Evolutionary conservation across 441 rosid genomes (phyloP).

Genomic region (Geranium incanum): DNA sequence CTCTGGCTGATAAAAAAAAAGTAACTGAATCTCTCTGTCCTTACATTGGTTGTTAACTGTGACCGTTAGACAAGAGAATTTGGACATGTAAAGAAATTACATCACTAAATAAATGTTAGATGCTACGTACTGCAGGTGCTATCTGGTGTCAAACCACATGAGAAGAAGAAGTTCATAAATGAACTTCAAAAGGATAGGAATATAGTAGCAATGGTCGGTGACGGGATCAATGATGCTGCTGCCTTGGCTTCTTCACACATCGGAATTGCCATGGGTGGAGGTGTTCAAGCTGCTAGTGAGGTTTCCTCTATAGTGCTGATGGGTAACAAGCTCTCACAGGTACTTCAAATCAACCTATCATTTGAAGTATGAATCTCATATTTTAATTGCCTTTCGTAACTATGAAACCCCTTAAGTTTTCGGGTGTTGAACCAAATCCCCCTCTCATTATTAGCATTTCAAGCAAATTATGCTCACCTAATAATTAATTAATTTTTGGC

Average conservation of each 20-base stretch:
- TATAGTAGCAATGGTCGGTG: conserved; percentile 91
- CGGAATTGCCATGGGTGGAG: conserved; percentile 93
- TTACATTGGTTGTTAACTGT: neutral
- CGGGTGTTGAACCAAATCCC: neutral
- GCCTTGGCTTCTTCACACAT: conserved; percentile 84
- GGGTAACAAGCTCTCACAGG: conserved; percentile 91
- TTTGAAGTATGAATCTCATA: neutral
- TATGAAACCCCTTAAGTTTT: neutral
- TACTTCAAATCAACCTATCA: conserved; percentile 18
- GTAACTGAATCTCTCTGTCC: neutral
- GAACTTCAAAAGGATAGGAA: conserved; percentile 65
- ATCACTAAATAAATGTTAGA: neutral
- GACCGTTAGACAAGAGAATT: neutral
- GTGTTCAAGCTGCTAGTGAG: conserved; percentile 95
- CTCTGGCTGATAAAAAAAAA: too few species aligned
- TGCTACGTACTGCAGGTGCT: conserved; percentile 46
- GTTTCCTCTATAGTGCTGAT: conserved; percentile 86
- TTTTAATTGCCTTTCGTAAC: neutral
- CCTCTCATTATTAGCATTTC: neutral
- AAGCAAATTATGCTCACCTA: neutral
- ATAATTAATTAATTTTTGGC: neutral
- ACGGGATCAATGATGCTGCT: conserved; percentile 96
- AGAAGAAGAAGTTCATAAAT: conserved; percentile 61
- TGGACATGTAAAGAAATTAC: neutral
- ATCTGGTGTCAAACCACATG: conserved; percentile 77